These are phyloP conservation scores for Teunomyces cretensis DNA, from an alignment of 805 yeast species.

Conservation along the genomic window DNA sequence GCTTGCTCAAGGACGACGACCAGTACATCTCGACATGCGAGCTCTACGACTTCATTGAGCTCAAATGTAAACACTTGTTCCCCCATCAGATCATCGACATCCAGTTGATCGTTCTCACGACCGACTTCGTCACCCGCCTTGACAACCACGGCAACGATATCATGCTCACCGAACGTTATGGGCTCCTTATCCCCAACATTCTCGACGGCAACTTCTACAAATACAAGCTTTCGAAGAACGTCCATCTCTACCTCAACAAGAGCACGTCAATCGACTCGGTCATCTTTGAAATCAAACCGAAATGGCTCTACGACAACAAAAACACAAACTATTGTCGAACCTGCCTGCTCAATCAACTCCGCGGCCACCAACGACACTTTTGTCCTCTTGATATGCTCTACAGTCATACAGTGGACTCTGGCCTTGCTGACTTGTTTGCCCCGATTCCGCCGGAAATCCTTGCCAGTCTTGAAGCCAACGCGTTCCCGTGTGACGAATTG, in stretches of 20 bases:
- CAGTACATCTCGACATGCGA: slow-evolving; percentile 40
- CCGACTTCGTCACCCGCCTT: slow-evolving; percentile 28
- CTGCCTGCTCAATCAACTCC: slow-evolving; percentile 49
- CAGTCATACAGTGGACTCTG: slow-evolving; percentile 29
- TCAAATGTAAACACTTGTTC: slow-evolving; percentile 29
- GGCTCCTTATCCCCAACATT: slow-evolving; percentile 44
- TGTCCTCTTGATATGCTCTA: slow-evolving; percentile 49
- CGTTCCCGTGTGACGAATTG: slow-evolving; percentile 35
- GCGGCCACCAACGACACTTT: slow-evolving; percentile 35
- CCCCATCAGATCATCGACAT: slow-evolving; percentile 32
- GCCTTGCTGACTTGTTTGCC: slow-evolving; percentile 31
- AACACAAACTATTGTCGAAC: slow-evolving; percentile 51
- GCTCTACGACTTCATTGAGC: slow-evolving; percentile 39
- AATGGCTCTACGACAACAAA: slow-evolving; percentile 54
- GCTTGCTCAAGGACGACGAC: slow-evolving; percentile 33
- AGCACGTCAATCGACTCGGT: slow-evolving; percentile 10
- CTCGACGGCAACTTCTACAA: slow-evolving; percentile 30
- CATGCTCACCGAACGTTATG: slow-evolving; percentile 42
- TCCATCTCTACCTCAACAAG: slow-evolving; percentile 23
- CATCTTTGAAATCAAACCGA: slow-evolving; percentile 57
- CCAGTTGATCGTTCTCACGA: slow-evolving; percentile 30
- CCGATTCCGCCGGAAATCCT: slow-evolving; percentile 20
- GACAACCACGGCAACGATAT: slow-evolving; percentile 25
- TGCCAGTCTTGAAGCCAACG: slow-evolving; percentile 19
- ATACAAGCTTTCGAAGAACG: slow-evolving; percentile 33